Conservation (phyloP, 345 rosid species). For the Eucalyptus dawsonii region DNA sequence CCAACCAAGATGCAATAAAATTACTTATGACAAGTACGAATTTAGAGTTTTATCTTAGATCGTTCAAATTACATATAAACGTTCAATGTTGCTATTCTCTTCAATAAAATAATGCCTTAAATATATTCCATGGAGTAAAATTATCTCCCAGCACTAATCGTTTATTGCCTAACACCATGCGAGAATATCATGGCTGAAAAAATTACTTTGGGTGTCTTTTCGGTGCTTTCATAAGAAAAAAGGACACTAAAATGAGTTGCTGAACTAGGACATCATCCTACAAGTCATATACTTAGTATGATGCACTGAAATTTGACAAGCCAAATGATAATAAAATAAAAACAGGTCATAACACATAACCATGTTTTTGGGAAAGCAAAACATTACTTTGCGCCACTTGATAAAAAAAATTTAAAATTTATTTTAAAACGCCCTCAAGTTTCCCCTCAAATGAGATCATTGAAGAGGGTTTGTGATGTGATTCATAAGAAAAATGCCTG, state of each 20-base stretch:
- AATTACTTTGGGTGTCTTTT: not conserved
- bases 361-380: not conserved
- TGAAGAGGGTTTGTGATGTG: not conserved
- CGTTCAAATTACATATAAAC: not conserved
- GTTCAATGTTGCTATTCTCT: not conserved
- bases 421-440: not conserved
- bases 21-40: not conserved
- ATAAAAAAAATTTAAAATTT: not conserved
- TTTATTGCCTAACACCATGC: not conserved
- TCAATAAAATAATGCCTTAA: not conserved
- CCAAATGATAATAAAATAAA: not conserved
- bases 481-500: not conserved
- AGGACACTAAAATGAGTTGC: not conserved
- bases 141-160: not conserved
- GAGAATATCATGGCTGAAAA: not conserved
- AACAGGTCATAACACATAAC: not conserved
- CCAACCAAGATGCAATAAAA: not conserved
- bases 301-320: not conserved
- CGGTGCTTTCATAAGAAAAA: not conserved
- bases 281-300: not conserved
- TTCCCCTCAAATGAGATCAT: not conserved
- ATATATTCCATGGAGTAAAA: not conserved
- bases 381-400: not conserved
- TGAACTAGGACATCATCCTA: not conserved
- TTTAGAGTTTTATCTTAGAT: not conserved